Evolutionary conservation across 768 basidiomycete species (phyloP).

Genomic region (Pleurotus cornucopiae): DNA sequence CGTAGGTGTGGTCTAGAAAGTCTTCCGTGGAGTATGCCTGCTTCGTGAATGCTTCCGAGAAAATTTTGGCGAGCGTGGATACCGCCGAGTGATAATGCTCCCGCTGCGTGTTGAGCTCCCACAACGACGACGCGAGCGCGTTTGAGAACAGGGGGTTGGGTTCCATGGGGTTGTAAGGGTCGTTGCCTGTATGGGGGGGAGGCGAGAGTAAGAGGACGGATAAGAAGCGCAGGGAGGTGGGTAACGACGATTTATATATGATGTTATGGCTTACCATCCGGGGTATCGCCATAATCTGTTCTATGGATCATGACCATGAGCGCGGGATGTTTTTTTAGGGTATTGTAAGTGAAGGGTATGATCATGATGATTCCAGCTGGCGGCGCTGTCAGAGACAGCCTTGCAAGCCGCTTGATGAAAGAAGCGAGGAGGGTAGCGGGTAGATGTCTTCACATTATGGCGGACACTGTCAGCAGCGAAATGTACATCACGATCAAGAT

Average conservation of each 20-base stretch:
- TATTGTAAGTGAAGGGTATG: slow-evolving; percentile 92
- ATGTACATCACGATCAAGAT: too few relatives aligned
- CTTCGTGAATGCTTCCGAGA: slow-evolving; percentile 92
- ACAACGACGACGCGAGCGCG: slow-evolving; percentile 84
- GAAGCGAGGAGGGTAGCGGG: slow-evolving; percentile 91
- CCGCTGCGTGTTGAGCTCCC: slow-evolving; percentile 83
- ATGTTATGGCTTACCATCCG: slow-evolving; percentile 25
- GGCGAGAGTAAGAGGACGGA: neutral
- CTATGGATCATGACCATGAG: slow-evolving; percentile 94
- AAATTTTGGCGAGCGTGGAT: slow-evolving; percentile 84
- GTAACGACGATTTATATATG: too few relatives aligned
- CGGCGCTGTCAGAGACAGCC: slow-evolving; percentile 79
- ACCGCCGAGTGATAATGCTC: slow-evolving; percentile 83
- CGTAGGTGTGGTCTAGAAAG: slow-evolving; percentile 92
- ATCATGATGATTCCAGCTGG: slow-evolving; percentile 89
- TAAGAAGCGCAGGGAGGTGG: neutral
- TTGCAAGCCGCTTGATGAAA: slow-evolving; percentile 87
- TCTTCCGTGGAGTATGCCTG: slow-evolving; percentile 89
- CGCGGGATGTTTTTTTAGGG: slow-evolving; percentile 86
- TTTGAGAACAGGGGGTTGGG: slow-evolving; percentile 70
- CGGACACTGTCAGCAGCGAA: neutral
- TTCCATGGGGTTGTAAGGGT: slow-evolving; percentile 70
- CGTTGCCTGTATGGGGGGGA: slow-evolving; percentile 16
- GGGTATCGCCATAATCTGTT: slow-evolving; percentile 29
- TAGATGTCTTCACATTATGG: slow-evolving; percentile 50